These are phyloP conservation scores for Fusarium fujikuroi DNA, from an alignment of 2,329 filamentous ascomycete genomes.

Conservation along the genomic window DNA sequence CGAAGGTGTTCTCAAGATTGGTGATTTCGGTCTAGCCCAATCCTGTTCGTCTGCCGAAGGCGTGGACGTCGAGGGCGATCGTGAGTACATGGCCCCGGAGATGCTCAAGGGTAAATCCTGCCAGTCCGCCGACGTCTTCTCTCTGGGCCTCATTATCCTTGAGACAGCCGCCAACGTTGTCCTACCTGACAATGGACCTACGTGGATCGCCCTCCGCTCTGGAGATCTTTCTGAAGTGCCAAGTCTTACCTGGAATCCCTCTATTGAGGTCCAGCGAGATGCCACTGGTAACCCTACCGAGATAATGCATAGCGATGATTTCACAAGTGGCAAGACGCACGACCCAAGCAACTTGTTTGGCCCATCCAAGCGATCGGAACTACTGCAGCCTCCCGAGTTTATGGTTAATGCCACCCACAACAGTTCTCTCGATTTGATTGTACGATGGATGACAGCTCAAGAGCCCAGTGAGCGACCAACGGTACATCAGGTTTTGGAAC, in stretches of 20 bases:
- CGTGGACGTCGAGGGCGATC: slow-evolving; percentile 92
- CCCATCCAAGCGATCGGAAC: slow-evolving; percentile 60
- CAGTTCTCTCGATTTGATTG: slow-evolving; percentile 83
- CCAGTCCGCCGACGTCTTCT: slow-evolving; percentile 93
- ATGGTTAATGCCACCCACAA: slow-evolving; percentile 82
- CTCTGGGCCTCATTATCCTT: slow-evolving; percentile 91
- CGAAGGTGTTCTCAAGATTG: slow-evolving; percentile 85
- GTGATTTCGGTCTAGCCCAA: slow-evolving; percentile 85
- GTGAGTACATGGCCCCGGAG: slow-evolving; percentile 95
- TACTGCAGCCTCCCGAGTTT: slow-evolving; percentile 78
- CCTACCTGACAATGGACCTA: slow-evolving; percentile 90
- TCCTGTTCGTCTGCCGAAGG: slow-evolving; percentile 78
- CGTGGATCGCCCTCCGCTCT: slow-evolving; percentile 89
- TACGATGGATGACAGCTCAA: slow-evolving; percentile 87
- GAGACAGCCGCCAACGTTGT: slow-evolving; percentile 95
- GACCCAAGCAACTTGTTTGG: slow-evolving; percentile 55
- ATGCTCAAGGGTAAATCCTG: slow-evolving; percentile 87
- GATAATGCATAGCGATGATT: slow-evolving; percentile 50
- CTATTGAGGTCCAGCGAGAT: slow-evolving; percentile 77
- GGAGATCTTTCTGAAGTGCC: slow-evolving; percentile 91
- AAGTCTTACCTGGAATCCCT: slow-evolving; percentile 83
- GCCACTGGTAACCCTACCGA: slow-evolving; percentile 65
- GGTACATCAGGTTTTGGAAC: slow-evolving; percentile 76
- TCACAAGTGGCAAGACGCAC: slow-evolving; percentile 47
- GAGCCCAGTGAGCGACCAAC: slow-evolving; percentile 78